Conservation (phyloP, 192 early-diverging fungal species). For the Kickxella alabastrina region DNA sequence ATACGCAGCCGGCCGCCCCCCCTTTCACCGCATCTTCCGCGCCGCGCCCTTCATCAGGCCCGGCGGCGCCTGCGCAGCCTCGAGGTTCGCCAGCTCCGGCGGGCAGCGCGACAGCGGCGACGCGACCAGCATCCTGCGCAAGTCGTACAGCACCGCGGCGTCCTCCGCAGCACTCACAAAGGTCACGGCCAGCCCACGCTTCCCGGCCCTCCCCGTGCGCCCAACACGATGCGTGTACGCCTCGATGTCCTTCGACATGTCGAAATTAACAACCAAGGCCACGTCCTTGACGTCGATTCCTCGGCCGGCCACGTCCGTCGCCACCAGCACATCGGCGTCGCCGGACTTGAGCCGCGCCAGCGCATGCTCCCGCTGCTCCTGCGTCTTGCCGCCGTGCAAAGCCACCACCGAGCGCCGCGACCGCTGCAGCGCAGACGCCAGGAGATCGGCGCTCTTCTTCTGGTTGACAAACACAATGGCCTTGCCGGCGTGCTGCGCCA, state of each 20-base stretch:
- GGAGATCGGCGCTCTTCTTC: slow-evolving; percentile 85
- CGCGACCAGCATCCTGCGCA: slow-evolving; percentile 66
- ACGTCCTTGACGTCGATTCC: slow-evolving; percentile 99
- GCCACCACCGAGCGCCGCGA: slow-evolving; percentile 58
- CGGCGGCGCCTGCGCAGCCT: slow-evolving; percentile 75
- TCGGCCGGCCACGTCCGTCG: slow-evolving; percentile 97
- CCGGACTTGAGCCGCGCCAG: slow-evolving; percentile 79
- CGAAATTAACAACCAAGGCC: slow-evolving; percentile 92
- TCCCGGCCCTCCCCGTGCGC: slow-evolving; percentile 96
- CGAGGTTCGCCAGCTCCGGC: slow-evolving; percentile 79
- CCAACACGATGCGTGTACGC: slow-evolving; percentile 99
- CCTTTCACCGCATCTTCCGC: not conserved
- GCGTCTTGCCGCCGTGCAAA: slow-evolving; percentile 93
- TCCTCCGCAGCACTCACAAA: slow-evolving; percentile 74
- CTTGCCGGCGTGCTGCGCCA: slow-evolving; percentile 66
- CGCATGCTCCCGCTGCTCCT: slow-evolving; percentile 92
- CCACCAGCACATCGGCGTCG: slow-evolving; percentile 83
- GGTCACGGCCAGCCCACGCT: slow-evolving; percentile 83
- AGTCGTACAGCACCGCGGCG: slow-evolving; percentile 83
- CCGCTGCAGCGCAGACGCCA: slow-evolving; percentile 63
- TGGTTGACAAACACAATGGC: slow-evolving; percentile 99
- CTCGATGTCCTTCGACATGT: slow-evolving; percentile 98
- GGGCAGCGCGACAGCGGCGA: slow-evolving; percentile 75
- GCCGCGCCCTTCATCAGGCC: slow-evolving; percentile 20
- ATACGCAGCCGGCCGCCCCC: not conserved